Conservation (phyloP, 306 rosid species). For the Fagus crenata region DNA sequence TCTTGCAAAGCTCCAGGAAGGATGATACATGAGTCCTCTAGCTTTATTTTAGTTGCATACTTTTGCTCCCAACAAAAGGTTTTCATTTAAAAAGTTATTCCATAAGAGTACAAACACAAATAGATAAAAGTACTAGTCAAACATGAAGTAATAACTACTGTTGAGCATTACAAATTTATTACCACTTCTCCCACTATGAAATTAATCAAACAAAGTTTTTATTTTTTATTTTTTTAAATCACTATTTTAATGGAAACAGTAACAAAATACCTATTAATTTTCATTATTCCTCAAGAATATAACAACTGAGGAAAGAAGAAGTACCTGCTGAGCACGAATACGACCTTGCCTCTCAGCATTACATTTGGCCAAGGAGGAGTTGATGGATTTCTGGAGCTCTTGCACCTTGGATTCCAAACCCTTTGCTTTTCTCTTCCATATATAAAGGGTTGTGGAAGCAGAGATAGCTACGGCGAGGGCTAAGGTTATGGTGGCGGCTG, state of each 20-base stretch:
- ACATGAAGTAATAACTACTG: not conserved
- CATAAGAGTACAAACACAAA: too few species aligned
- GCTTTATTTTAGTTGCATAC: not conserved
- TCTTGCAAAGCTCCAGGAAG: not conserved
- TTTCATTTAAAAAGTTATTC: not conserved
- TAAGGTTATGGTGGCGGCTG: slow-evolving; percentile 33
- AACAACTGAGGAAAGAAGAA: not conserved
- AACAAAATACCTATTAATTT: not conserved
- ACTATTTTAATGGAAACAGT: not conserved
- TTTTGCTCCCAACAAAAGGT: not conserved
- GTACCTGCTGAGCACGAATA: slow-evolving; percentile 88
- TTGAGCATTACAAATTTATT: not conserved
- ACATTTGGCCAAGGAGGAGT: slow-evolving; percentile 49
- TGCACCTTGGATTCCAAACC: slow-evolving; percentile 53
- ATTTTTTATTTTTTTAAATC: too few species aligned
- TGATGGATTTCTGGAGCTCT: slow-evolving; percentile 65
- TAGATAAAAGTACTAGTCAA: too few species aligned
- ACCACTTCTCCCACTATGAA: not conserved
- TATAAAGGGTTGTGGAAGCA: slow-evolving; percentile 44
- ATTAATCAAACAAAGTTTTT: not conserved
- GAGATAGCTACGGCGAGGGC: slow-evolving; percentile 52
- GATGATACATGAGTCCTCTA: not conserved
- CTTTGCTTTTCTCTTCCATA: slow-evolving; percentile 49
- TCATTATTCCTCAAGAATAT: not conserved
- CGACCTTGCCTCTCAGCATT: slow-evolving; percentile 88